phyloP scores from a whole-genome alignment of 1,139 yeast genomes.

The Wickerhamiella infanticola region DNA sequence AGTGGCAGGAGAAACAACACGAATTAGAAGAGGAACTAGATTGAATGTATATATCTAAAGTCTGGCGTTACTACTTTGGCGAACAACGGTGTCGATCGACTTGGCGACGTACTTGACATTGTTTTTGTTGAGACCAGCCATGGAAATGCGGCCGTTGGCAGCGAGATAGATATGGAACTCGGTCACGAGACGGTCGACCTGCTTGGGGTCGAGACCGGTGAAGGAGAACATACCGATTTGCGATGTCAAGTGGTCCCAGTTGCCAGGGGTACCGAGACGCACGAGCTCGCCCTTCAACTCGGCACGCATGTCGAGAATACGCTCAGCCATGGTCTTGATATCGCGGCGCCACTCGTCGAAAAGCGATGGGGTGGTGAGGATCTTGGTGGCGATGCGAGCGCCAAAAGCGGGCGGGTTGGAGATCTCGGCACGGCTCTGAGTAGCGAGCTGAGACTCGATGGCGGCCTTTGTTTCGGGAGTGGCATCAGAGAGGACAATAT shows the following conservation, averaged over 20 bases:
- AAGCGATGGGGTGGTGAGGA: slow-evolving; percentile 47
- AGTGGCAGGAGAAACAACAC: slow-evolving; percentile 38
- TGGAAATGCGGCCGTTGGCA: slow-evolving; percentile 78
- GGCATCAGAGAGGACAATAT: slow-evolving; percentile 27
- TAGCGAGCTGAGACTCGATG: slow-evolving; percentile 65
- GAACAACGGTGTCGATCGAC: slow-evolving; percentile 46
- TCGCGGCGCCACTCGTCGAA: slow-evolving; percentile 65
- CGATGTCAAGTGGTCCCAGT: slow-evolving; percentile 74
- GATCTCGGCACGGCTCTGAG: slow-evolving; percentile 69
- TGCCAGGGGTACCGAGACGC: slow-evolving; percentile 40
- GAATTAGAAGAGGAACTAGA: not conserved
- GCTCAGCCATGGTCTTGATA: slow-evolving; percentile 57
- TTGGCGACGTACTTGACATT: slow-evolving; percentile 75
- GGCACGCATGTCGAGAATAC: slow-evolving; percentile 59
- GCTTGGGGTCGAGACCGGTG: slow-evolving; percentile 63
- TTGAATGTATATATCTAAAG: not conserved
- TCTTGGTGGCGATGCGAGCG: slow-evolving; percentile 67
- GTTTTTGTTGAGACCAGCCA: slow-evolving; percentile 69
- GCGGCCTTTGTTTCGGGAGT: slow-evolving; percentile 21
- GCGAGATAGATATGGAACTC: slow-evolving; percentile 74
- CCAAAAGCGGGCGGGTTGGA: slow-evolving; percentile 95
- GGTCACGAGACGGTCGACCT: slow-evolving; percentile 52
- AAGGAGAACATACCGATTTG: slow-evolving; percentile 97
- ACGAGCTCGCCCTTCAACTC: slow-evolving; percentile 35
- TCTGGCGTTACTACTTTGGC: not conserved